A percentile compares a stretch with the other conserved stretches of the same genome.
These are phyloP conservation scores for Fomitiporia mediterranea DNA, from an alignment of 1,284 basidiomycete genomes.

Conservation along the genomic window DNA sequence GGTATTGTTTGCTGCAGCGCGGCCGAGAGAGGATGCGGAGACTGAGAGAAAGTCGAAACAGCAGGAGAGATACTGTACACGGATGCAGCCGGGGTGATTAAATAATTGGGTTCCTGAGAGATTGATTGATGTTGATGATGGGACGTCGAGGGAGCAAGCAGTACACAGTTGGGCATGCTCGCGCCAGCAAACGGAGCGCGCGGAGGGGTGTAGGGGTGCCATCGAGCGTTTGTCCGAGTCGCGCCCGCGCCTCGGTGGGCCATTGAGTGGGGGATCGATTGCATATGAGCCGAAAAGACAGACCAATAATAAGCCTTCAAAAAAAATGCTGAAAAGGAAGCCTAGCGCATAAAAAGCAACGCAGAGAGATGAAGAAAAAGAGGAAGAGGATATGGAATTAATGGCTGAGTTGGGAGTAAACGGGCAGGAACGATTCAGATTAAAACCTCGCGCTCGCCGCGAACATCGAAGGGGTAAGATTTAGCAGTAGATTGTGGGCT, in stretches of 20 bases:
- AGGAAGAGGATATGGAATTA: not conserved
- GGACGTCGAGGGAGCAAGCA: conserved; percentile 32
- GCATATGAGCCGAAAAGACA: conserved; percentile 13
- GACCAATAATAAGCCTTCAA: conserved; percentile 9
- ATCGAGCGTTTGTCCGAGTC: conserved; percentile 18
- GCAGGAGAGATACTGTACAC: conserved; percentile 44
- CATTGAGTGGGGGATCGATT: conserved; percentile 19
- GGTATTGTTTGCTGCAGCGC: conserved; percentile 29
- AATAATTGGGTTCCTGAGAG: conserved; percentile 42
- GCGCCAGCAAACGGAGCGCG: conserved; percentile 8
- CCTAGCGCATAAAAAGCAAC: conserved; percentile 12
- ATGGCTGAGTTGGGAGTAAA: conserved; percentile 6
- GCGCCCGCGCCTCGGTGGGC: conserved; percentile 20
- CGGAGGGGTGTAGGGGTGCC: conserved; percentile 21
- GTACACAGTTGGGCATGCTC: conserved; percentile 22
- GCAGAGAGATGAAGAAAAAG: not conserved
- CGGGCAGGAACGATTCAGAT: conserved; percentile 6
- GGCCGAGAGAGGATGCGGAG: conserved; percentile 37
- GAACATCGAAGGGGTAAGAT: conserved; percentile 14
- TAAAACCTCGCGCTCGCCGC: conserved; percentile 9
- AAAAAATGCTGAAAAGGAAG: conserved; percentile 1
- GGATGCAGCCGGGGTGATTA: conserved; percentile 58
- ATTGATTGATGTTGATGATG: conserved; percentile 31
- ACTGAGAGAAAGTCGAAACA: conserved; percentile 28
- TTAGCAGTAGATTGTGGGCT: not conserved